Conservation (phyloP, 2,329 filamentous ascomycete species). For the Fusarium albidum region DNA sequence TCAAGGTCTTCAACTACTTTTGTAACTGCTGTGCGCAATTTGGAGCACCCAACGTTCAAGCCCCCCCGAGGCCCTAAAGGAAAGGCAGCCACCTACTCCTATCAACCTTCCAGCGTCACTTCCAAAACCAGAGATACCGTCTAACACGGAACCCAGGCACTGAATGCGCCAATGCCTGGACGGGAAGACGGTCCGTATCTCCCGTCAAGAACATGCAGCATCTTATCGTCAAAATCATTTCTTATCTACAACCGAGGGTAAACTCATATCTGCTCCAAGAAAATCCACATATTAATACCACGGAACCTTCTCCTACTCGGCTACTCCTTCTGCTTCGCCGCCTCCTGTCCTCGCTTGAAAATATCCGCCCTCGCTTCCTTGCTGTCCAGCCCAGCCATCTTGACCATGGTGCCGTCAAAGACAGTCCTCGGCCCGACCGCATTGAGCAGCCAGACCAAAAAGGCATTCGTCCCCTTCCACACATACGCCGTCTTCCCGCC, state of each 20-base stretch:
- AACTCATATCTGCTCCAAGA: no score
- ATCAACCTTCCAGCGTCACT: background rate
- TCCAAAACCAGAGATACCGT: background rate
- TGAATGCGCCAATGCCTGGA: slow-evolving; percentile 8
- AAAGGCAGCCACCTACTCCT: background rate
- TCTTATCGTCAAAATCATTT: background rate
- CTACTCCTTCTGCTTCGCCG: no score
- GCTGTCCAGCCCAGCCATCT: no score
- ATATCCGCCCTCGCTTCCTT: no score
- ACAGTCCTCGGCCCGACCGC: slow-evolving; percentile 9
- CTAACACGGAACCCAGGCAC: background rate
- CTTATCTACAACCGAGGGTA: no score
- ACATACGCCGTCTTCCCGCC: slow-evolving; percentile 1
- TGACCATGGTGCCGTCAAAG: background rate
- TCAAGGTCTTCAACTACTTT: background rate
- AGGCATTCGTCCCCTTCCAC: slow-evolving; percentile 17
- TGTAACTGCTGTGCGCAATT: slow-evolving; percentile 7
- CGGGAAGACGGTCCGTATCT: background rate
- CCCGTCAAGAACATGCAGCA: background rate
- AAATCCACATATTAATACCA: no score
- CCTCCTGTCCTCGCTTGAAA: no score
- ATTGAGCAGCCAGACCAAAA: slow-evolving; percentile 14
- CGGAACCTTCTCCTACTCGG: no score
- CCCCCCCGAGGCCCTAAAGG: background rate
- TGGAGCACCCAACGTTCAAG: background rate